Percentiles rank a stretch among this genome's conserved stretches.
Evolutionary conservation across 2,329 filamentous ascomycete species (phyloP).

Genomic region (Paraconiothyrium sp.): DNA sequence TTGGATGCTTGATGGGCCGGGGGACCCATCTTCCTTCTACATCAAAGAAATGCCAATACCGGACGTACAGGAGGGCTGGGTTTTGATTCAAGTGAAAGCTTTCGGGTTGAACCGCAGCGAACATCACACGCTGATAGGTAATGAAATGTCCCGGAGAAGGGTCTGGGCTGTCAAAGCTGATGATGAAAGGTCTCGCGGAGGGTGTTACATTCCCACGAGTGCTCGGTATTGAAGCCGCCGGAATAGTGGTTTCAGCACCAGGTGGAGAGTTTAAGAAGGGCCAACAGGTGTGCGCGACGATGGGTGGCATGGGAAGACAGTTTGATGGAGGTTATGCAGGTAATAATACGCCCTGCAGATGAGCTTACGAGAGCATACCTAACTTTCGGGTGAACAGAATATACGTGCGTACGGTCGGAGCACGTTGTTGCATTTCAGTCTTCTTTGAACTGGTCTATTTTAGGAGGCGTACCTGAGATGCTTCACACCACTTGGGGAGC

Average conservation of each 20-base stretch:
- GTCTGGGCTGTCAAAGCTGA: neutral
- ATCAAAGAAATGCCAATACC: conserved; percentile 53
- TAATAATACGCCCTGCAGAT: neutral
- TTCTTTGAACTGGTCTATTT: conserved; percentile 51
- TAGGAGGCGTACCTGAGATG: conserved; percentile 63
- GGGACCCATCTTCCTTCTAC: neutral
- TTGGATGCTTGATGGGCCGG: conserved; percentile 11
- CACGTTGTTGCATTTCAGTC: conserved; percentile 13
- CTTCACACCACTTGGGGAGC: conserved; percentile 61
- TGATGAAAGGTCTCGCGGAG: conserved; percentile 4
- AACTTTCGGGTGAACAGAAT: conserved; percentile 52
- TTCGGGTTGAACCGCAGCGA: conserved; percentile 60
- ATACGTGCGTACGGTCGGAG: conserved; percentile 54
- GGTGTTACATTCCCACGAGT: conserved; percentile 55
- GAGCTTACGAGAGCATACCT: neutral
- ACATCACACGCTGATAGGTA: conserved; percentile 57
- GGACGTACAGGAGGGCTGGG: conserved; percentile 46
- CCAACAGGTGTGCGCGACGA: conserved; percentile 56
- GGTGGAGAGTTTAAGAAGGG: conserved; percentile 51
- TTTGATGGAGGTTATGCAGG: conserved; percentile 58
- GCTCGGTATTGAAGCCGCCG: conserved; percentile 59
- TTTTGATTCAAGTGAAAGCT: conserved; percentile 56
- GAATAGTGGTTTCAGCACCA: conserved; percentile 51
- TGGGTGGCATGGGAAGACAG: conserved; percentile 60
- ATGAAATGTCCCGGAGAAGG: conserved; percentile 30